A percentile compares a stretch with the other conserved stretches of the same genome.
Evolutionary conservation across 2,329 filamentous ascomycete genomes (phyloP).

Genomic region (Apiospora hydei): DNA sequence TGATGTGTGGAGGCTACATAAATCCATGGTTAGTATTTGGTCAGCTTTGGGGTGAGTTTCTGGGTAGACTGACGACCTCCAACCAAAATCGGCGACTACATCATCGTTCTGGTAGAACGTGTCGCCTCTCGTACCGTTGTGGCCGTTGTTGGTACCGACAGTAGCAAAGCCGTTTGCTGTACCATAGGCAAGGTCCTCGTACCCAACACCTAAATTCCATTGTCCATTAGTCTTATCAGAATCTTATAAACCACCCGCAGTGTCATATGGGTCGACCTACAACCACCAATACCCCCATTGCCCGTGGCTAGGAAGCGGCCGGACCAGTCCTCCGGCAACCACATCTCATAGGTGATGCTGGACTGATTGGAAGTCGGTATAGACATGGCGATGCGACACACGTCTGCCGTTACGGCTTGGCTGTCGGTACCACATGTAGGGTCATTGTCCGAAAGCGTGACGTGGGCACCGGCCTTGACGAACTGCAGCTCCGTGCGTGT

Average conservation of each 20-base stretch:
- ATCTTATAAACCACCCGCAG: too few species aligned
- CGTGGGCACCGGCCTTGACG: constrained; percentile 30
- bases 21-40: background rate
- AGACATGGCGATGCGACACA: constrained; percentile 41
- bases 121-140: constrained; percentile 49
- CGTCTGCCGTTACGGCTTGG: constrained; percentile 31
- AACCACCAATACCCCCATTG: constrained; percentile 56
- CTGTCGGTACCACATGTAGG: constrained; percentile 30
- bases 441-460: constrained; percentile 35
- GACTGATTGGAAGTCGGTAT: constrained; percentile 45
- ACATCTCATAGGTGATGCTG: constrained; percentile 54
- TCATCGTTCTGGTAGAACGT: constrained; percentile 47
- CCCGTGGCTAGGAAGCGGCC: constrained; percentile 55
- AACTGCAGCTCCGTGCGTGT: constrained; percentile 32
- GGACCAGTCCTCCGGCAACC: constrained; percentile 53
- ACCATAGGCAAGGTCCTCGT: constrained; percentile 52
- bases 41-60: constrained; percentile 30
- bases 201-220: constrained; percentile 52
- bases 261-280: too few species aligned
- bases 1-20: constrained; percentile 50
- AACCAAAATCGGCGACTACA: constrained; percentile 46
- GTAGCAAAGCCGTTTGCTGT: constrained; percentile 51
- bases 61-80: constrained; percentile 32
- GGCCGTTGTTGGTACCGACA: constrained; percentile 57
- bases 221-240: too few species aligned